These are phyloP conservation scores for Xylaria sp. DNA, from an alignment of 2,329 filamentous ascomycete genomes.

Conservation along the genomic window DNA sequence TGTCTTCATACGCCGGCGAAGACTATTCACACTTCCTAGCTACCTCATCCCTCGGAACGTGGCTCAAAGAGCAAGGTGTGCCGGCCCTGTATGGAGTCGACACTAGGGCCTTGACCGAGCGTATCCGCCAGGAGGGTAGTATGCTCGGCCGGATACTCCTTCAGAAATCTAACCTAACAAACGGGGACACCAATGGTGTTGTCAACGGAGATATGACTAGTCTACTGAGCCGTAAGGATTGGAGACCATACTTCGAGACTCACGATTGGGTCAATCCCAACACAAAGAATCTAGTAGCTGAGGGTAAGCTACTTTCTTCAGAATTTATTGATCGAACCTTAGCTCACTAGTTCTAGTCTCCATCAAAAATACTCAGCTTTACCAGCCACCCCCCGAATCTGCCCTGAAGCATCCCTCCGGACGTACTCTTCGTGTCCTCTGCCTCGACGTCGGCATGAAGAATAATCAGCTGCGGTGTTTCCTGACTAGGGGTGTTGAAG, in stretches of 20 bases:
- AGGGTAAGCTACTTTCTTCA: slow-evolving; percentile 74
- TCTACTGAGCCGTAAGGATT: slow-evolving; percentile 53
- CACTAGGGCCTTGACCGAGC: slow-evolving; percentile 92
- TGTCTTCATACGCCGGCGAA: slow-evolving; percentile 92
- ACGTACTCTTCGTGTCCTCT: slow-evolving; percentile 85
- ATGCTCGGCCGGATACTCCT: slow-evolving; percentile 93
- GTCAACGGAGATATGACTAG: slow-evolving; percentile 54
- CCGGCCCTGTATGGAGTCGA: slow-evolving; percentile 96
- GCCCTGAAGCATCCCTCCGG: slow-evolving; percentile 89
- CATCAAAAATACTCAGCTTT: slow-evolving; percentile 85
- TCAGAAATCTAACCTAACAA: slow-evolving; percentile 65
- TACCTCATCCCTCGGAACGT: slow-evolving; percentile 86
- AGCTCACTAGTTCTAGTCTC: slow-evolving; percentile 75
- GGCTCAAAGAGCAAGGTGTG: slow-evolving; percentile 95
- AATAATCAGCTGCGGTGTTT: slow-evolving; percentile 98
- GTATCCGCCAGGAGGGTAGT: slow-evolving; percentile 91
- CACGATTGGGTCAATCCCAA: slow-evolving; percentile 94
- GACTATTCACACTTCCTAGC: slow-evolving; percentile 96
- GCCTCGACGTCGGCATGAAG: slow-evolving; percentile 97
- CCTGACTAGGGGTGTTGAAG: slow-evolving; percentile 89
- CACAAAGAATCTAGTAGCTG: slow-evolving; percentile 88
- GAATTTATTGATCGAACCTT: slow-evolving; percentile 35
- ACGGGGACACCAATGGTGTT: slow-evolving; percentile 55
- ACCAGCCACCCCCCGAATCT: slow-evolving; percentile 75
- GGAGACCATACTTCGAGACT: slow-evolving; percentile 74